Evolutionary conservation across 331 rosid genomes (phyloP).

Genomic region (Acacia concinna): DNA sequence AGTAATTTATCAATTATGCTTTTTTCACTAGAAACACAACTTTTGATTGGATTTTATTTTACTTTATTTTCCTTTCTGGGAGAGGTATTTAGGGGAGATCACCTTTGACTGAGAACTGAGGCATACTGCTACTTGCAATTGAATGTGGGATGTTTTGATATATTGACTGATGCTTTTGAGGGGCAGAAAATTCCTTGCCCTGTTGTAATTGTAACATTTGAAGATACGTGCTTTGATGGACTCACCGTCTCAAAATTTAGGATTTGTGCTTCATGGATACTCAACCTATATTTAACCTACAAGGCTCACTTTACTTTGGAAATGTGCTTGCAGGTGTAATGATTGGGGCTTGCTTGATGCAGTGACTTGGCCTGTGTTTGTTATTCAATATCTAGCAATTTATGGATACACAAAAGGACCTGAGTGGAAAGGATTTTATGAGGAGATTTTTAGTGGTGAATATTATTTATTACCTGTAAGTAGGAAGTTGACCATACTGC

Average conservation of each 20-base stretch:
- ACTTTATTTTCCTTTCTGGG: too few relatives aligned
- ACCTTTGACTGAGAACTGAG: not conserved
- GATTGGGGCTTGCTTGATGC: conserved; percentile 89
- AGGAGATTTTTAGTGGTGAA: conserved; percentile 60
- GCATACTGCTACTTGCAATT: not conserved
- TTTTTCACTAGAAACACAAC: not conserved
- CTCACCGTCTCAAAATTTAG: not conserved
- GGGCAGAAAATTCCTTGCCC: not conserved
- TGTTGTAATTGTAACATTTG: not conserved
- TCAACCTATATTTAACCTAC: not conserved
- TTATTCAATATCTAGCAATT: conserved; percentile 66
- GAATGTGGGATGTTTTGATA: not conserved
- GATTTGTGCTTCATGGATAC: not conserved
- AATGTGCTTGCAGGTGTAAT: conserved; percentile 55
- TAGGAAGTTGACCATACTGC: conserved; percentile 76
- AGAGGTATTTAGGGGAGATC: not conserved
- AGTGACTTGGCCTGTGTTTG: conserved; percentile 86
- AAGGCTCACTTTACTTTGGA: conserved; percentile 18
- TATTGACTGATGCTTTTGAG: not conserved
- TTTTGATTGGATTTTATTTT: not conserved
- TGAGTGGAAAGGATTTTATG: conserved; percentile 70
- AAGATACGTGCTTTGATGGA: not conserved
- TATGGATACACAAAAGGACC: conserved; percentile 60
- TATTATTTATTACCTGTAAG: conserved; percentile 68
- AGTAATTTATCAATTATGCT: conserved; percentile 14